Conservation (phyloP, 306 rosid species). For the Sicyos baderoa region DNA sequence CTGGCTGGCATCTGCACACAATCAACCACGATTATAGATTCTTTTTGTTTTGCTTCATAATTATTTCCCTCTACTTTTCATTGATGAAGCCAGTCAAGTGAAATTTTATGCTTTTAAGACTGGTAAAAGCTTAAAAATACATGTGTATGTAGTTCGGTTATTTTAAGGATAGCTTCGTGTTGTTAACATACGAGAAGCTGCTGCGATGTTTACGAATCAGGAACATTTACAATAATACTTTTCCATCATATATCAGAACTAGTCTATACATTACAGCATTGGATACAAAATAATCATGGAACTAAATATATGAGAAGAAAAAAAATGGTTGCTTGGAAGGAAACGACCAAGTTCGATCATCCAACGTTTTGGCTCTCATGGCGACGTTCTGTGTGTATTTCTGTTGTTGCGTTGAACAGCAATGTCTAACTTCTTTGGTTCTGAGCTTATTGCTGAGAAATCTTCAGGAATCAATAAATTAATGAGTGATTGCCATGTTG, state of each 20-base stretch:
- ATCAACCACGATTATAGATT: conserved; percentile 1
- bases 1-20: not conserved
- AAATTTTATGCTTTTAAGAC: not conserved
- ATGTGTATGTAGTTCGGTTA: not conserved
- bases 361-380: not conserved
- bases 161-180: not conserved
- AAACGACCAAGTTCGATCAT: not conserved
- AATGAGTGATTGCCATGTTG: not conserved
- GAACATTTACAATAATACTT: conserved; percentile 17
- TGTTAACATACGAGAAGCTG: not conserved
- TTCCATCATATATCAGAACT: conserved; percentile 12
- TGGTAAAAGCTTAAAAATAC: not conserved
- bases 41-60: not conserved
- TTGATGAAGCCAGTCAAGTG: too few species aligned
- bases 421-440: conserved; percentile 9
- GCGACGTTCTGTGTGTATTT: not conserved
- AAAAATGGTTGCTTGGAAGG: conserved; percentile 2
- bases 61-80: too few species aligned
- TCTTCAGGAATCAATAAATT: conserved; percentile 1
- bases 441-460: not conserved
- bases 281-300: not conserved
- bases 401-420: conserved; percentile 9
- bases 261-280: not conserved
- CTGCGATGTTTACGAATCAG: conserved; percentile 9
- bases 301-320: not conserved